Base-by-base conservation (phyloP, 257 asterid genomes). In the Scutellaria minor region DNA sequence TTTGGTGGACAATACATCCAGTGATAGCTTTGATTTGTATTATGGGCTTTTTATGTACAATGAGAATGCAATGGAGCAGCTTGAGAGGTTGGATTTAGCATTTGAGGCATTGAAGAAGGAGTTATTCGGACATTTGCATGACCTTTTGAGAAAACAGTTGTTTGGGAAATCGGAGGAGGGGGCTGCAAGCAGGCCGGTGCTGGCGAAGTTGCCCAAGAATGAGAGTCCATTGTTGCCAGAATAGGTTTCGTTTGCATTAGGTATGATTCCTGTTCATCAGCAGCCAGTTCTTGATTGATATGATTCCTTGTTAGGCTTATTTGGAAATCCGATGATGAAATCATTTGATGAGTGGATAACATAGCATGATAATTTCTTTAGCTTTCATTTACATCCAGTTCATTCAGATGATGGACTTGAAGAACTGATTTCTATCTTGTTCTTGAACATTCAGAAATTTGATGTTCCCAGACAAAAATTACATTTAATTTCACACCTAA, bases 21-120 rank as follows among this genome's bases (percentile, higher is more conserved):
- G 95, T 51, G 97, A 89, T 65, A 92, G 97, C 61, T 92, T 92
- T 75, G 97, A 92, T 76, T 66, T 89, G 82, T 92, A 89, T 46
- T 89, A 88, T 6, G 97, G 95, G 41, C 71, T 89, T 71, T 92
- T 92, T 78, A 86, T 92, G 90, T 92, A 89, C 73, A 89, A 92
- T 65, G 77, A 80, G 77, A 92, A 89, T 77, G 90, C 93, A 0
- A 85, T 89, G 96, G 95, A 92, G 79, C 86, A 92, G 78, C 66
- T 89, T 72, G 91, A 85, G 69, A 87, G 92, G 77, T 64, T 92
- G 77, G 91, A 85, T 65, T 75, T 86, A 81, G 97, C 95, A 1
- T 92, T 92, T 61, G 92, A 89, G 87, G 77, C 88, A 4, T 71
- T 89, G 88, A 91, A 88, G 84, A 86, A 82, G 79, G 95, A 87